Conservation (phyloP, 192 early-diverging fungal genomes). For the Backusella psychrophila region DNA sequence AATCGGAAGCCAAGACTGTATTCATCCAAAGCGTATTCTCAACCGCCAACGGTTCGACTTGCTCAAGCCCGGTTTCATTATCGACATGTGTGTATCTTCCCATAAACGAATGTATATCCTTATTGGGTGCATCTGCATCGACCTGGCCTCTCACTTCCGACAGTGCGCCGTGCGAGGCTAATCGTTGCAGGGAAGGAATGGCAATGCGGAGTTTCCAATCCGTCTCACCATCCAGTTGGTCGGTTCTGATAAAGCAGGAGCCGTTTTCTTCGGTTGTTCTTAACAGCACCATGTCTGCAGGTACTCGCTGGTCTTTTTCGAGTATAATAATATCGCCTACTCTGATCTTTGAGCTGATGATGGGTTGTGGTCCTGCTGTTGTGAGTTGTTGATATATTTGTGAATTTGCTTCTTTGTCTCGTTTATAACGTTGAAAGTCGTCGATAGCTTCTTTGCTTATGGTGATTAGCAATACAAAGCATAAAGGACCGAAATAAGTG, state of each 20-base stretch:
- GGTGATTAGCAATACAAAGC: constrained; percentile 87
- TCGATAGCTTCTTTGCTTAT: constrained; percentile 92
- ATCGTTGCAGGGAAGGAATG: constrained; percentile 76
- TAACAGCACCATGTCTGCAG: constrained; percentile 88
- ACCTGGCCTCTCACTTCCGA: constrained; percentile 64
- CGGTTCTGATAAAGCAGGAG: constrained; percentile 93
- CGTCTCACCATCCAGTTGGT: constrained; percentile 97
- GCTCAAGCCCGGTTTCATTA: constrained; percentile 18
- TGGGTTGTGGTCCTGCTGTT: constrained; percentile 48
- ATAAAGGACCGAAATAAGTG: constrained; percentile 91
- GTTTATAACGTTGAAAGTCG: constrained; percentile 76
- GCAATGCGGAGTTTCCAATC: constrained; percentile 95
- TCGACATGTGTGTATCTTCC: constrained; percentile 62
- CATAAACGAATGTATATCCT: constrained; percentile 91
- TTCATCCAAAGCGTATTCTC: constrained; percentile 97
- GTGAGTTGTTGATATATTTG: constrained; percentile 73
- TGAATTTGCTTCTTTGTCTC: constrained; percentile 90
- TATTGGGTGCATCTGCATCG: constrained; percentile 87
- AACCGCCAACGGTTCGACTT: constrained; percentile 68
- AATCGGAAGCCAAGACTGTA: constrained; percentile 90
- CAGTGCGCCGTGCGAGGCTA: constrained; percentile 57
- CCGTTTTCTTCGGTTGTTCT: constrained; percentile 81
- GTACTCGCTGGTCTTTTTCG: constrained; percentile 84
- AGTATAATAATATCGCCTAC: constrained; percentile 89
- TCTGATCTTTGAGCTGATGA: constrained; percentile 78